Conservation (phyloP, 257 asterid genomes). For the Ilex asprella region DNA sequence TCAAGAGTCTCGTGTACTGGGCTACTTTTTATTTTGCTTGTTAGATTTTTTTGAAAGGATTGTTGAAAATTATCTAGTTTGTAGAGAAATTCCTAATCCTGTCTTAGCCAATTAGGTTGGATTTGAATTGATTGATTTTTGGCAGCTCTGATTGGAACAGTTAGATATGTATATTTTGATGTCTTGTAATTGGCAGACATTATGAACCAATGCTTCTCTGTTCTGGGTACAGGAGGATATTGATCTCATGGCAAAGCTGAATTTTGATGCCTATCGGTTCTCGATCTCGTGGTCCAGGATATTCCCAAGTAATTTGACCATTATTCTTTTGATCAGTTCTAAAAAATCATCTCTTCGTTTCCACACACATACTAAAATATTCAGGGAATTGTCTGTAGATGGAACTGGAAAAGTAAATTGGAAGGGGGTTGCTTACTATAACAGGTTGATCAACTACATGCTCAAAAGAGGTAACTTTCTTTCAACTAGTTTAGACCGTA, state of each 20-base stretch:
- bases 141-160: too few species aligned
- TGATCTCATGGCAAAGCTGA: constrained; percentile 61
- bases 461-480: constrained; percentile 48
- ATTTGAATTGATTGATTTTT: too few species aligned
- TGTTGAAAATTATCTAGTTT: neutral
- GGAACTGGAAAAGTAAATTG: constrained; percentile 73
- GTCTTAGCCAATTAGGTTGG: too few species aligned
- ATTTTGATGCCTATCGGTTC: constrained; percentile 89
- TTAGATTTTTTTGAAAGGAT: too few species aligned
- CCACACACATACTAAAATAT: neutral
- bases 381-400: constrained; percentile 33
- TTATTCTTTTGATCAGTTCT: neutral
- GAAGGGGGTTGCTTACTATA: constrained; percentile 88
- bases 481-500: neutral
- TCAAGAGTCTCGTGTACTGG: too few species aligned
- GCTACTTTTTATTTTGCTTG: too few species aligned
- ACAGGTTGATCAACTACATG: constrained; percentile 76
- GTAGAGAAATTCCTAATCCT: neutral
- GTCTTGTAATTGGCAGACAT: neutral
- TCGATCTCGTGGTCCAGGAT: constrained; percentile 97
- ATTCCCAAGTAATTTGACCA: constrained; percentile 57
- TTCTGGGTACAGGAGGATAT: constrained; percentile 56
- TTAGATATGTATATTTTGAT: too few species aligned
- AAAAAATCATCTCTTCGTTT: neutral
- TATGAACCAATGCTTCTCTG: neutral